Evolutionary conservation across 2,329 filamentous ascomycete genomes (phyloP).

Genomic region (Kalaharituber pfeilii): DNA sequence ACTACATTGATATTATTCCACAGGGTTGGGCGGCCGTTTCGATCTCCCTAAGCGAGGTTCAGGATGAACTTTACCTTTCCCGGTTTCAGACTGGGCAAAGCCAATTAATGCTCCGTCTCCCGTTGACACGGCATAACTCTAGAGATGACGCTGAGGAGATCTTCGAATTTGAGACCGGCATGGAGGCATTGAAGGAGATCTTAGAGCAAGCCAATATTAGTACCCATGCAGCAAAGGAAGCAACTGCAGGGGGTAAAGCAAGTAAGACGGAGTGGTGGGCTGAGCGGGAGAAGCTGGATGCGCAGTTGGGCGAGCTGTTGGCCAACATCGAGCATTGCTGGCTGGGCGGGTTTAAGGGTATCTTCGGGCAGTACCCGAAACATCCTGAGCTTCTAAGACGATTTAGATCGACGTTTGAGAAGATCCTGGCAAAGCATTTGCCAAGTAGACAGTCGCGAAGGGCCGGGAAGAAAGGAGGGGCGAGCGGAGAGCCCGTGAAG

Average conservation of each 20-base stretch:
- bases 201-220: slow-evolving; percentile 66
- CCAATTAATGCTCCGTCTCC: slow-evolving; percentile 75
- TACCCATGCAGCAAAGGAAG: slow-evolving; percentile 56
- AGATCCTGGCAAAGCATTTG: slow-evolving; percentile 64
- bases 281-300: slow-evolving; percentile 63
- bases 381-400: slow-evolving; percentile 48
- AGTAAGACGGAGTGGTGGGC: slow-evolving; percentile 79
- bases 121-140: slow-evolving; percentile 63
- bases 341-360: slow-evolving; percentile 84
- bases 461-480: slow-evolving; percentile 17
- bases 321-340: slow-evolving; percentile 79
- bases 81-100: slow-evolving; percentile 57
- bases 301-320: slow-evolving; percentile 57
- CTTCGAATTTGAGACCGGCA: slow-evolving; percentile 69
- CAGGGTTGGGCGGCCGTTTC: slow-evolving; percentile 70
- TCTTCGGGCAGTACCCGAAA: slow-evolving; percentile 61
- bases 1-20: slow-evolving; percentile 76
- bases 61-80: slow-evolving; percentile 75
- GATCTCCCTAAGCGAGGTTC: slow-evolving; percentile 62
- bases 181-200: slow-evolving; percentile 63
- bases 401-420: slow-evolving; percentile 63
- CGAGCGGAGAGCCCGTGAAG: slow-evolving; percentile 25
- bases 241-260: slow-evolving; percentile 42
- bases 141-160: slow-evolving; percentile 63
- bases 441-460: slow-evolving; percentile 49